A percentile compares a stretch with the other conserved stretches of the same genome.
phyloP scores from a whole-genome alignment of 495 filamentous ascomycete species.

The Podospora tetraspora region DNA sequence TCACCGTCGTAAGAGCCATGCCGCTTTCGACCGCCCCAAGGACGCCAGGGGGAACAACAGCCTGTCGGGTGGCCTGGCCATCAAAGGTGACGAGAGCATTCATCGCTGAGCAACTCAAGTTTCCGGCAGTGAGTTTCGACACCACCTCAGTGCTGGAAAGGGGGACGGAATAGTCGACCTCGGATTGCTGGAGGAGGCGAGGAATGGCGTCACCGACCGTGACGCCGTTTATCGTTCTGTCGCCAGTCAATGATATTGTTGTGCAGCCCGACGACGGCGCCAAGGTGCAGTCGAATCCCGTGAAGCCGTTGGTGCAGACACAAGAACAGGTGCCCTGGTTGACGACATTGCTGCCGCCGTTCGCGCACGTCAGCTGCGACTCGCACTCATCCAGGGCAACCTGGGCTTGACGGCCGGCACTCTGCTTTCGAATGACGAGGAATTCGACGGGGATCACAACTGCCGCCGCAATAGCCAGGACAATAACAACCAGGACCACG shows the following conservation, averaged over 20 bases:
- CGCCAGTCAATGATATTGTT: conserved; percentile 54
- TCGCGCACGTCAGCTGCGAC: conserved; percentile 56
- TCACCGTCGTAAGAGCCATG: conserved; percentile 34
- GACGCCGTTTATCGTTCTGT: conserved; percentile 52
- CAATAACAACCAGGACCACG: conserved; percentile 57
- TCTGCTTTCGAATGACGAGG: conserved; percentile 58
- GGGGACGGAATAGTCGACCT: conserved; percentile 67
- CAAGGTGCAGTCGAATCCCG: conserved; percentile 65
- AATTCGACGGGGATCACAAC: conserved; percentile 82
- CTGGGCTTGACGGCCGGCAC: conserved; percentile 25
- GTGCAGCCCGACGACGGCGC: conserved; percentile 63
- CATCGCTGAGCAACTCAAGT: conserved; percentile 71
- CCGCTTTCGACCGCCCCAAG: conserved; percentile 29
- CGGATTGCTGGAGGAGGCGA: conserved; percentile 58
- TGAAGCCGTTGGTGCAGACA: conserved; percentile 81
- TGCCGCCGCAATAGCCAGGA: conserved; percentile 78
- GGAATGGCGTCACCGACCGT: conserved; percentile 78
- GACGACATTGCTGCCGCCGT: conserved; percentile 73
- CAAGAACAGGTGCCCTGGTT: conserved; percentile 68
- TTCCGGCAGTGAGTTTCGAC: conserved; percentile 65
- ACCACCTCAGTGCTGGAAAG: conserved; percentile 63
- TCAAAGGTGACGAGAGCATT: conserved; percentile 84
- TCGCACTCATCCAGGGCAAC: conserved; percentile 47
- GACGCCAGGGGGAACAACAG: conserved; percentile 18
- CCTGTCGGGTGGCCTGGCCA: conserved; percentile 40